These are phyloP conservation scores for Dendrobium nobile DNA, from an alignment of 106 monocot genomes.

Conservation along the genomic window DNA sequence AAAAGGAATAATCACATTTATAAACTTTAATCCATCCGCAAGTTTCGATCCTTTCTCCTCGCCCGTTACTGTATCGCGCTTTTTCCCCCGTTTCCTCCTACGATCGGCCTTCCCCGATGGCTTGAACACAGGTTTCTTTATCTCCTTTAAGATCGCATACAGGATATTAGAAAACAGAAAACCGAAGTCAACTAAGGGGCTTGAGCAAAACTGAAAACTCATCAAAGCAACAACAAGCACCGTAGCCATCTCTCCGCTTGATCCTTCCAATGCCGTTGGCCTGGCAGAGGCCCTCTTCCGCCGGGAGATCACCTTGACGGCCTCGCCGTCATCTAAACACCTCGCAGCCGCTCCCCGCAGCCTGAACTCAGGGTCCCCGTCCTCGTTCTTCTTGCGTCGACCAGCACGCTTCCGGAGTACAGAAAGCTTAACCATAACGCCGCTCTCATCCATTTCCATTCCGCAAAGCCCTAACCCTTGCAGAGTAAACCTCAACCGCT, in stretches of 20 bases:
- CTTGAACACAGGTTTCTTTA: not conserved
- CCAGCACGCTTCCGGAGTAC: not conserved
- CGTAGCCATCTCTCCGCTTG: not conserved
- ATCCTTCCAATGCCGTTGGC: not conserved
- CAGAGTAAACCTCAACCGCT: not conserved
- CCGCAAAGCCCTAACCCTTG: not conserved
- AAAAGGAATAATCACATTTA: not conserved
- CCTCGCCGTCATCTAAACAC: not conserved
- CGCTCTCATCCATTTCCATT: not conserved
- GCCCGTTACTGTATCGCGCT: not conserved
- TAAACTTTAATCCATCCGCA: not conserved
- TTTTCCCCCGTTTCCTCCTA: not conserved
- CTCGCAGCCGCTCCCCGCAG: not conserved
- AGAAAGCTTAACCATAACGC: not conserved
- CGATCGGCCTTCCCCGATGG: not conserved
- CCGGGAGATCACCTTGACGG: not conserved
- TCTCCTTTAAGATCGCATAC: not conserved
- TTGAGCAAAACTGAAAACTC: no score
- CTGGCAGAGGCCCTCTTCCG: not conserved
- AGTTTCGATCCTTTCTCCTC: not conserved
- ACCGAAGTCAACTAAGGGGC: not conserved
- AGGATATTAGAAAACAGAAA: not conserved
- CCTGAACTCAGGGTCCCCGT: not conserved
- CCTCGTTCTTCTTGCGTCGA: not conserved
- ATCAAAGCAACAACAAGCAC: not conserved